Conservation (phyloP, 2,329 filamentous ascomycete species). For the Whalleya microplaca region DNA sequence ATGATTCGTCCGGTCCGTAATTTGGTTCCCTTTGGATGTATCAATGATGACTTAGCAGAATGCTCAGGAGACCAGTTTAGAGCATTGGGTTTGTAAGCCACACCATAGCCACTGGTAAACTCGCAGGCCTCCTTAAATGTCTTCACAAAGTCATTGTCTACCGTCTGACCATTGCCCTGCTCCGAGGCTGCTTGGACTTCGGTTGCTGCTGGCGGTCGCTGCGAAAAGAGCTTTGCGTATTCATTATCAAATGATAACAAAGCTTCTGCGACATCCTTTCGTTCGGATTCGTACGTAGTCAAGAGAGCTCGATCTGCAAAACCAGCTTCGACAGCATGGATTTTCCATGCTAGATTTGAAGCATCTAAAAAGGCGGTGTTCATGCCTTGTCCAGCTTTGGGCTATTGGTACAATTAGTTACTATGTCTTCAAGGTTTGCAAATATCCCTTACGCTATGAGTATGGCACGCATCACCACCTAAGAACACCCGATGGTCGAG, state of each 20-base stretch:
- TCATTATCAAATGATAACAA: slow-evolving; percentile 85
- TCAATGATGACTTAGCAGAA: slow-evolving; percentile 69
- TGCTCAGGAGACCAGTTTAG: slow-evolving; percentile 83
- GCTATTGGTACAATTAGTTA: slow-evolving; percentile 51
- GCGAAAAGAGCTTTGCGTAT: slow-evolving; percentile 88
- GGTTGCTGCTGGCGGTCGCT: slow-evolving; percentile 71
- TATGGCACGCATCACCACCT: slow-evolving; percentile 79
- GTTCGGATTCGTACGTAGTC: slow-evolving; percentile 84
- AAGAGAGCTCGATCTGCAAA: slow-evolving; percentile 77
- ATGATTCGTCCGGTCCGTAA: slow-evolving; percentile 77
- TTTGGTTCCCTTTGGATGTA: slow-evolving; percentile 67
- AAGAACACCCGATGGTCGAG: slow-evolving; percentile 73
- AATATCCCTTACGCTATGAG: slow-evolving; percentile 65
- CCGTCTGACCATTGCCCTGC: slow-evolving; percentile 37
- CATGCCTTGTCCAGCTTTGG: slow-evolving; percentile 80
- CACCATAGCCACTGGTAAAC: slow-evolving; percentile 90
- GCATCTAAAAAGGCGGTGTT: slow-evolving; percentile 81
- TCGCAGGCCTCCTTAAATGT: slow-evolving; percentile 91
- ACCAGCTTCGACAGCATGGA: slow-evolving; percentile 84
- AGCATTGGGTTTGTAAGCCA: slow-evolving; percentile 79
- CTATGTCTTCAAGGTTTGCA: background rate
- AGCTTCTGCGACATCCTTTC: slow-evolving; percentile 81
- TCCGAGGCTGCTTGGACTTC: slow-evolving; percentile 71
- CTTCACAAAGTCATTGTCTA: slow-evolving; percentile 81
- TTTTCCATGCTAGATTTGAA: slow-evolving; percentile 93